Evolutionary conservation across 257 asterid species (phyloP).

Genomic region (Gardenia jasminoides): DNA sequence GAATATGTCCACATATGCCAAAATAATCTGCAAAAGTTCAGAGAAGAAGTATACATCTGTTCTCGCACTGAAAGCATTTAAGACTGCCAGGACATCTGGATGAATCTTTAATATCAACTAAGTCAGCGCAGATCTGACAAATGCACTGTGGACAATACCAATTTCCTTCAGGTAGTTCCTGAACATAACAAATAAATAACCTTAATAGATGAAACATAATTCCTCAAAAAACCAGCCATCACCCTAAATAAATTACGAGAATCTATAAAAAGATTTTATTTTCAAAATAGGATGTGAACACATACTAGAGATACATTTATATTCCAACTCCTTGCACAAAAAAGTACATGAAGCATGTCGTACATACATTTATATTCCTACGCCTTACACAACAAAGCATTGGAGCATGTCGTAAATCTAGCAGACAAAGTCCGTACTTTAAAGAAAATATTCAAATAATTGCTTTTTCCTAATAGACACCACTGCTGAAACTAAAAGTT

Average conservation of each 20-base stretch:
- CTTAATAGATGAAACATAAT: slow-evolving; percentile 12
- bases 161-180: slow-evolving; percentile 97
- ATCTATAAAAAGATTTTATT: background rate
- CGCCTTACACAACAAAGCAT: background rate
- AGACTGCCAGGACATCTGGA: slow-evolving; percentile 44
- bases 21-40: slow-evolving; percentile 11
- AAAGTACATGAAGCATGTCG: background rate
- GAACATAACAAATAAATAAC: slow-evolving; percentile 25
- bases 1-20: background rate
- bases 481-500: background rate
- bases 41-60: slow-evolving; percentile 54
- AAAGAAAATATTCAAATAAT: background rate
- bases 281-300: background rate
- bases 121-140: slow-evolving; percentile 79
- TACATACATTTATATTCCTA: background rate
- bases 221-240: background rate
- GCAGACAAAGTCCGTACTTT: background rate
- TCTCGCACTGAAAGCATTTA: slow-evolving; percentile 82
- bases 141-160: slow-evolving; percentile 98
- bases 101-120: slow-evolving; percentile 52
- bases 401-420: background rate
- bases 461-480: background rate
- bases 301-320: background rate
- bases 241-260: background rate
- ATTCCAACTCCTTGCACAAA: background rate